Conservation (phyloP, 2,329 filamentous ascomycete species). For the Albifimbria verrucaria region DNA sequence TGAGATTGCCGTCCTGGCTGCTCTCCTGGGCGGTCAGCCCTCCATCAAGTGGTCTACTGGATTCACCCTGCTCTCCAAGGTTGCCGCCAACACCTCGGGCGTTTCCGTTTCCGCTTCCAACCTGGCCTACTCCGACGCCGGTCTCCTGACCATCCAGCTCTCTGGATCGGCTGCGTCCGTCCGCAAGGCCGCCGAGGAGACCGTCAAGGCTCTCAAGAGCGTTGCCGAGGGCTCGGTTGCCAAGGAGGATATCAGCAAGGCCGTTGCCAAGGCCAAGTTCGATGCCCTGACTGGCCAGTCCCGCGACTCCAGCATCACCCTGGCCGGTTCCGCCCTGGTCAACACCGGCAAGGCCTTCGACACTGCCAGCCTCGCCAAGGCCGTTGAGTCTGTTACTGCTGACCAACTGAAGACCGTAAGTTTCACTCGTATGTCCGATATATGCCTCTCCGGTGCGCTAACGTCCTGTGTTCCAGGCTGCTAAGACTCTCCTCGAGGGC, state of each 20-base stretch:
- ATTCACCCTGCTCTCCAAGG: conserved; percentile 87
- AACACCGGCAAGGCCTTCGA: conserved; percentile 80
- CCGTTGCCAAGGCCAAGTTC: conserved; percentile 90
- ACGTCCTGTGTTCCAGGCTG: conserved; percentile 56
- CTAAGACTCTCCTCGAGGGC: conserved; percentile 80
- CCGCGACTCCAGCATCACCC: conserved; percentile 71
- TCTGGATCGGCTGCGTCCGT: conserved; percentile 72
- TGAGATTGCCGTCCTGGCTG: conserved; percentile 80
- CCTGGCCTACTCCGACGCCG: conserved; percentile 87
- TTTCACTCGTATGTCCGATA: conserved; percentile 16
- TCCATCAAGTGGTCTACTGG: conserved; percentile 94
- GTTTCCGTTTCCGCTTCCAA: conserved; percentile 72
- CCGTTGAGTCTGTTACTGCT: conserved; percentile 75
- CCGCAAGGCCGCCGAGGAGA: conserved; percentile 68
- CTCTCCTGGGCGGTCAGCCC: conserved; percentile 85
- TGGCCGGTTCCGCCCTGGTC: conserved; percentile 81
- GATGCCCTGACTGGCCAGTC: conserved; percentile 80
- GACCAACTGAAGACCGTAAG: conserved; percentile 84
- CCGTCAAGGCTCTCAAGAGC: conserved; percentile 78
- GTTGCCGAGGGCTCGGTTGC: conserved; percentile 71
- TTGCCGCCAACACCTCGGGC: conserved; percentile 61
- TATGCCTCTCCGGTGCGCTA: conserved; percentile 20
- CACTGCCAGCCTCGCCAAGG: conserved; percentile 74
- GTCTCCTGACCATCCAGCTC: conserved; percentile 81
- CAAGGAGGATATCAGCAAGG: conserved; percentile 88